Evolutionary conservation across 1,284 basidiomycete species (phyloP).

Genomic region (Sanguinoderma infundibulare): DNA sequence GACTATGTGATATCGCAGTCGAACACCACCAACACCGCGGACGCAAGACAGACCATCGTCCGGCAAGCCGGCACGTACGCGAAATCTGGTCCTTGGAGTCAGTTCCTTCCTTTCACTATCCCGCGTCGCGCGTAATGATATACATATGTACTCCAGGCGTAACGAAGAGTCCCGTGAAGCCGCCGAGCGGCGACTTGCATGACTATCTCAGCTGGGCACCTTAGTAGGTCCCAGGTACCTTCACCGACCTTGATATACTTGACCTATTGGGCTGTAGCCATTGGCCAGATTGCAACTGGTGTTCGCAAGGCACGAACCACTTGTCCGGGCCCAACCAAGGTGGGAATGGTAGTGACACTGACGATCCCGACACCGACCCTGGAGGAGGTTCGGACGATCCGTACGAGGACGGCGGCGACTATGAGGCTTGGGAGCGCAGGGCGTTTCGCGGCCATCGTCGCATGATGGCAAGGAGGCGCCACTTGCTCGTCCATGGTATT

Average conservation of each 20-base stretch:
- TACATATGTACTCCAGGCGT: conserved; percentile 19
- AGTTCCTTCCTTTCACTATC: background rate
- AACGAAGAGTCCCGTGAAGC: conserved; percentile 26
- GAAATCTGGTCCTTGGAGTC: conserved; percentile 58
- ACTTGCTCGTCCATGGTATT: background rate
- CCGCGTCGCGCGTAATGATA: background rate
- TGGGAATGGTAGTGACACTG: conserved; percentile 18
- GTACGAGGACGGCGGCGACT: conserved; percentile 18
- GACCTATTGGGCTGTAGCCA: conserved; percentile 42
- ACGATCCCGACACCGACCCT: background rate
- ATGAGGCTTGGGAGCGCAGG: conserved; percentile 7
- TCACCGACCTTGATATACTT: background rate
- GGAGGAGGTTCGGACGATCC: conserved; percentile 13
- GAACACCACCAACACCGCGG: conserved; percentile 37
- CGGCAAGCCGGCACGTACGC: conserved; percentile 49
- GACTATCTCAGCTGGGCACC: conserved; percentile 66
- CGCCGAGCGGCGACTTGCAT: conserved; percentile 45
- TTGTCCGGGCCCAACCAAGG: conserved; percentile 28
- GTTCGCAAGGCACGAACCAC: conserved; percentile 35
- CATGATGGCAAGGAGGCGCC: conserved; percentile 23
- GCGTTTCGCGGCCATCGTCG: conserved; percentile 17
- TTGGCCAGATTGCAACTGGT: conserved; percentile 63
- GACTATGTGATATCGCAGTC: conserved; percentile 36
- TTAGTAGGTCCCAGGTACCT: conserved; percentile 43
- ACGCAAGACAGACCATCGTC: conserved; percentile 47